Evolutionary conservation across 495 filamentous ascomycete genomes (phyloP).

Genomic region (Neurospora pannonica): DNA sequence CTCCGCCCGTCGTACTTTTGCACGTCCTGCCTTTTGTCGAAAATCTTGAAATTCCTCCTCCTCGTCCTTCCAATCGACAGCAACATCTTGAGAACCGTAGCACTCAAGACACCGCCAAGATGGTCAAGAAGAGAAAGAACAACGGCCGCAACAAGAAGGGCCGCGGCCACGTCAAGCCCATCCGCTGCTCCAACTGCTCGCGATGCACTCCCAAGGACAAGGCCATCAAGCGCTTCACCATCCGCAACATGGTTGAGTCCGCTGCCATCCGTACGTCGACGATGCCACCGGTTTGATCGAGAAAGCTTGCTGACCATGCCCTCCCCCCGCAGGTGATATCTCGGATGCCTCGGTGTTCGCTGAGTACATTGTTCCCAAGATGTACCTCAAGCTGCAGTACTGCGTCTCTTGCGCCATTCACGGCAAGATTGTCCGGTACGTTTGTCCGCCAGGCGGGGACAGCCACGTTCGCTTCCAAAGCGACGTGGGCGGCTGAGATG

Average conservation of each 20-base stretch:
- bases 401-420: conserved; percentile 99
- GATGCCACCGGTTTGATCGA: not conserved
- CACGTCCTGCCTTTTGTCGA: conserved; percentile 9
- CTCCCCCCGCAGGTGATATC: conserved; percentile 75
- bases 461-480: conserved; percentile 21
- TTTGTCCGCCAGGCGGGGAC: conserved; percentile 33
- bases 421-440: conserved; percentile 99
- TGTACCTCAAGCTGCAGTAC: conserved; percentile 99
- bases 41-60: conserved; percentile 16
- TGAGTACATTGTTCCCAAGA: conserved; percentile 99
- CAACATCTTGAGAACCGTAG: conserved; percentile 25
- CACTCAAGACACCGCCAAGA: conserved; percentile 59
- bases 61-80: conserved; percentile 18
- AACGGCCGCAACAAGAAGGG: conserved; percentile 99
- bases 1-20: not conserved
- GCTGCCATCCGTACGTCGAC: conserved; percentile 90
- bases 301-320: conserved; percentile 6
- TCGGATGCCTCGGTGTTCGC: conserved; percentile 97
- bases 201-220: conserved; percentile 99
- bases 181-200: conserved; percentile 99
- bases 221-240: conserved; percentile 99
- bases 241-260: conserved; percentile 99
- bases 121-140: conserved; percentile 99
- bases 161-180: conserved; percentile 98
- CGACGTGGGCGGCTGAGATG: conserved; percentile 46